A percentile compares a stretch with the other conserved stretches of the same genome.
Evolutionary conservation across 1,284 basidiomycete species (phyloP).

Genomic region (Stygiomarasmius scandens): DNA sequence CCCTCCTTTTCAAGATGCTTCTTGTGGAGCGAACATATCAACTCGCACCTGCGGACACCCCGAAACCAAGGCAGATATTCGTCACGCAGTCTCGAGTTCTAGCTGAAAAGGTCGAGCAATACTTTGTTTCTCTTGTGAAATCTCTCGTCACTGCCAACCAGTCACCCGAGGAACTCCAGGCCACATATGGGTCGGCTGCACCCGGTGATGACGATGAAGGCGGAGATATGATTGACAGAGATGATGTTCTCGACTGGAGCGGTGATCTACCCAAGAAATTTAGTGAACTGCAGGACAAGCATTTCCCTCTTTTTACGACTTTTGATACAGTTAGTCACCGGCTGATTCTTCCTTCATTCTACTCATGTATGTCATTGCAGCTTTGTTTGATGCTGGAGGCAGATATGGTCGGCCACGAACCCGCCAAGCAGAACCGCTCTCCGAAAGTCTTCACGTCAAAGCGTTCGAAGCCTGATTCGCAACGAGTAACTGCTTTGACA

Average conservation of each 20-base stretch:
- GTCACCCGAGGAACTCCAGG: constrained; percentile 39
- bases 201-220: constrained; percentile 28
- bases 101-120: constrained; percentile 67
- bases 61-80: constrained; percentile 68
- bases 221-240: constrained; percentile 43
- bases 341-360: neutral
- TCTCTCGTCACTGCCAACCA: constrained; percentile 46
- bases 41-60: constrained; percentile 30
- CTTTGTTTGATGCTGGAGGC: constrained; percentile 46
- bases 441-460: neutral
- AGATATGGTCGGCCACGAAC: constrained; percentile 31
- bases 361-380: constrained; percentile 27
- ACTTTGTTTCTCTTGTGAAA: constrained; percentile 55
- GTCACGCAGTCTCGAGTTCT: constrained; percentile 71
- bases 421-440: neutral
- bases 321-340: constrained; percentile 54
- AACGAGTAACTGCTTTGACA: constrained; percentile 37
- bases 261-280: constrained; percentile 57
- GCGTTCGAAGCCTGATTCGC: neutral
- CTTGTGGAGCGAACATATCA: constrained; percentile 59
- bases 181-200: constrained; percentile 23
- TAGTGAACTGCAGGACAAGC: constrained; percentile 56
- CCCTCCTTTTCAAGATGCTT: constrained; percentile 76
- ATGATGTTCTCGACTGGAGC: constrained; percentile 50
- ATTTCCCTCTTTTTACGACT: constrained; percentile 75